Conservation (phyloP, 371 early-diverging fungal genomes). For the Amoeboradix gromovi region DNA sequence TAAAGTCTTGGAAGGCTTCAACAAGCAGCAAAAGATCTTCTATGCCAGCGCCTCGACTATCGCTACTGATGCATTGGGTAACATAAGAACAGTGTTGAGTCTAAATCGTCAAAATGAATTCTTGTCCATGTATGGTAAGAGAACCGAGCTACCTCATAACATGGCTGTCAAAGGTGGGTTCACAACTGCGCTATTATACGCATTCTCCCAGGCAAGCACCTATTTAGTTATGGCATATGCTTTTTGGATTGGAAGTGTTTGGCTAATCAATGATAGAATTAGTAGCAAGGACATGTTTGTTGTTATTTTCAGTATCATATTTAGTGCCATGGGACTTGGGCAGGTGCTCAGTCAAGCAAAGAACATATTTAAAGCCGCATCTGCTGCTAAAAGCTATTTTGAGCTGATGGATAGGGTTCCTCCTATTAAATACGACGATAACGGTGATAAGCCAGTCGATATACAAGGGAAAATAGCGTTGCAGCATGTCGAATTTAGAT, state of each 20-base stretch:
- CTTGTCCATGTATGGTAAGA: constrained; percentile 20
- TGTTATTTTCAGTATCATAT: constrained; percentile 1
- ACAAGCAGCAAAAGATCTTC: constrained; percentile 22
- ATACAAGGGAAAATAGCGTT: background rate
- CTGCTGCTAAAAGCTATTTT: constrained; percentile 3
- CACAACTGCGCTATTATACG: background rate
- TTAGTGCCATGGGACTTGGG: constrained; percentile 1
- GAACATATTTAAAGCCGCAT: constrained; percentile 4
- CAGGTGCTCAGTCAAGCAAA: constrained; percentile 4
- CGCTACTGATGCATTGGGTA: constrained; percentile 51
- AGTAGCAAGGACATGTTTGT: constrained; percentile 1
- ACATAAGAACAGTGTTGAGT: constrained; percentile 55
- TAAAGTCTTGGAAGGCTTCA: constrained; percentile 15
- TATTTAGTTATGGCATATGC: constrained; percentile 30
- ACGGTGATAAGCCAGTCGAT: background rate
- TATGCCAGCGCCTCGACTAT: constrained; percentile 37
- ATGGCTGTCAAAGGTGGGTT: background rate
- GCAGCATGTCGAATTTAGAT: background rate
- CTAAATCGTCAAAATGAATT: constrained; percentile 45
- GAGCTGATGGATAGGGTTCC: constrained; percentile 4
- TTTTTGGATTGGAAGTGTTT: constrained; percentile 28
- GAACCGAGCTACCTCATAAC: background rate
- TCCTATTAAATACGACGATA: background rate
- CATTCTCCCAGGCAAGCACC: constrained; percentile 5
- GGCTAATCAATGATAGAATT: constrained; percentile 18